Base-by-base conservation (phyloP, 2,329 filamentous ascomycete genomes). In the Ustulina deusta region DNA sequence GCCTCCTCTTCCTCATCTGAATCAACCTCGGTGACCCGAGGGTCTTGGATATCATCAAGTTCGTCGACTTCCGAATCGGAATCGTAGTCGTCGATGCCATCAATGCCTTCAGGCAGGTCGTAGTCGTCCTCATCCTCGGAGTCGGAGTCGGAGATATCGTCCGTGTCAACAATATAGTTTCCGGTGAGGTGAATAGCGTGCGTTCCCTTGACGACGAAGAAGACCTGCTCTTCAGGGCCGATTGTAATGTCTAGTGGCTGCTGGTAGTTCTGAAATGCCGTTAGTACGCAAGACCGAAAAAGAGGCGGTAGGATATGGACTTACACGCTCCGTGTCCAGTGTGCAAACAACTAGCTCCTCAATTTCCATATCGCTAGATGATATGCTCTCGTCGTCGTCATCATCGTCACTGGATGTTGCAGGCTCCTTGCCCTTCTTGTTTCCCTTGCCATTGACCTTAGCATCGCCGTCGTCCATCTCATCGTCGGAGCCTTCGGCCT, bases 331-430 rank as follows among this genome's bases (percentile, higher is more conserved):
- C 36, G 94, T 93, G 83, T 98, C 94, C 62, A 99, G 89, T 70
- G 96, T 99, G 89, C 96, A 99, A 75, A 99, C 84, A 74, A 98
- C 94, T 76, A 93, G 93, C 84, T 97, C 93, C 81, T 97, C 93
- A 61, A 95, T 84, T 77, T 93, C 89, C 61, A 87, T 81, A 29
- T 86, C 87, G 48, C 89, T 87, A 6, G 86, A 87, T 66, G 87
- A 87, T 61, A 71, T 59, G 63, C 73, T 91, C 87, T 88, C 85
- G 1, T 88, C 85, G 1, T 88, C 85, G 36, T 86, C 84, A 42
- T 84, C 77, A 1, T 79, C 76, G 51, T 78, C 77, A 62, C 74
- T 76, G 1, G 76, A 77, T 46, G 84, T 85, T 70, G 89, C 90
- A 77, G 90, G 90, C 71, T 87, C 90, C 81, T 92, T 93, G 74